Percentiles rank a stretch among this genome's conserved stretches.
phyloP scores from a whole-genome alignment of 306 rosid species.

The Casuarina glauca region DNA sequence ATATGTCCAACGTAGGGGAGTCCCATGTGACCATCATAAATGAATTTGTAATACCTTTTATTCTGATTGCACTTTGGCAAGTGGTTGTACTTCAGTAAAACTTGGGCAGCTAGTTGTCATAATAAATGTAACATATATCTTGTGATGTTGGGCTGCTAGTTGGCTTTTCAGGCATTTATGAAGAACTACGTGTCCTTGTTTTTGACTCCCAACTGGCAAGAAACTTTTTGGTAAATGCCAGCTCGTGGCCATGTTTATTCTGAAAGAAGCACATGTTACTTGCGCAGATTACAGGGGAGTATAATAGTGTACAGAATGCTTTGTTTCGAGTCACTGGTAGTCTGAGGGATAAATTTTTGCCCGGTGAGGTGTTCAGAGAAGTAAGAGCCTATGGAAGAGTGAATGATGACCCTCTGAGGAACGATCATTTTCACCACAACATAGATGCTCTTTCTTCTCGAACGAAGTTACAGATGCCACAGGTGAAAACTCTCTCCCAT shows the following conservation, averaged over 20 bases:
- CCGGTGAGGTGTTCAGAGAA: conserved; percentile 29
- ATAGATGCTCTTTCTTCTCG: conserved; percentile 27
- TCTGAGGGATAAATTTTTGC: conserved; percentile 44
- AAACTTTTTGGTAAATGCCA: conserved; percentile 16
- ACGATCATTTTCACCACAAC: conserved; percentile 27
- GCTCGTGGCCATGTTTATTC: conserved; percentile 22
- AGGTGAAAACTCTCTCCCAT: conserved; percentile 31
- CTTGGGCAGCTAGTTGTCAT: conserved; percentile 3
- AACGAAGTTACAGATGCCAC: conserved; percentile 27
- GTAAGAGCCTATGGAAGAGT: conserved; percentile 17
- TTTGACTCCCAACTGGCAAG: neutral
- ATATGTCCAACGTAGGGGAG: conserved; percentile 17
- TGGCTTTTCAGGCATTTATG: conserved; percentile 18
- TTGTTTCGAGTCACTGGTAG: conserved; percentile 44
- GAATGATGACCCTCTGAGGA: conserved; percentile 26
- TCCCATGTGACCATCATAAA: neutral
- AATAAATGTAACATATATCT: neutral
- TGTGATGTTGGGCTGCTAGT: conserved; percentile 12
- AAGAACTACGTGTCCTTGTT: conserved; percentile 17
- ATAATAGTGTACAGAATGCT: conserved; percentile 50
- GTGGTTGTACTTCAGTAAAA: neutral
- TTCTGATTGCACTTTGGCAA: neutral
- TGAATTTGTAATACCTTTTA: conserved; percentile 9
- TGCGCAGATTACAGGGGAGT: conserved; percentile 58
- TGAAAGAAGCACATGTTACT: conserved; percentile 23